Evolutionary conservation across 2,329 filamentous ascomycete genomes (phyloP).

Genomic region (Nemania serpens): DNA sequence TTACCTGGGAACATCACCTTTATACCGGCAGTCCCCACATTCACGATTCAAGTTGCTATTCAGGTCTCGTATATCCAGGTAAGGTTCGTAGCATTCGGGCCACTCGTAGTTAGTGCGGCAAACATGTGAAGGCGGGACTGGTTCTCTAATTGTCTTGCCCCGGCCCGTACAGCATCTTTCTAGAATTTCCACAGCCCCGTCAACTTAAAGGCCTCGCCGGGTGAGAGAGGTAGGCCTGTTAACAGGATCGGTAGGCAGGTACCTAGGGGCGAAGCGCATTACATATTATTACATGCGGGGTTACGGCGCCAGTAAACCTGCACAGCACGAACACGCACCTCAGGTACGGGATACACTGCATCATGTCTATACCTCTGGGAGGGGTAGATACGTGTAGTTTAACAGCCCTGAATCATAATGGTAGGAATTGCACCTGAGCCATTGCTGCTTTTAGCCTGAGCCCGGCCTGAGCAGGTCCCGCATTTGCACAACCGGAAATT

Average conservation of each 20-base stretch:
- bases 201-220: neutral
- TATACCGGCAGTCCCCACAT: neutral
- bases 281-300: neutral
- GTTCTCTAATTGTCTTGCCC: no score
- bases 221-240: neutral
- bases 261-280: neutral
- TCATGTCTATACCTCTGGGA: no score
- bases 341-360: no score
- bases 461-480: no score
- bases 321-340: neutral
- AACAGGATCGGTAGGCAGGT: neutral
- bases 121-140: conserved; percentile 7
- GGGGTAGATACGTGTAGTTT: no score
- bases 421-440: no score
- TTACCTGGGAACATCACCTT: no score
- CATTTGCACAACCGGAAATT: no score
- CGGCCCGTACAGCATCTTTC: no score
- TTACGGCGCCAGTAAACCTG: neutral
- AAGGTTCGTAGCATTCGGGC: neutral
- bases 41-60: conserved; percentile 17
- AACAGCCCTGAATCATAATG: no score
- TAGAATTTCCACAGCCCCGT: neutral
- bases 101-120: neutral
- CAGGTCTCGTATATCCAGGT: conserved; percentile 14
- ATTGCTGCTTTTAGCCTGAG: no score